Conservation (phyloP, 805 yeast species). For the Yarrowia porcina region DNA sequence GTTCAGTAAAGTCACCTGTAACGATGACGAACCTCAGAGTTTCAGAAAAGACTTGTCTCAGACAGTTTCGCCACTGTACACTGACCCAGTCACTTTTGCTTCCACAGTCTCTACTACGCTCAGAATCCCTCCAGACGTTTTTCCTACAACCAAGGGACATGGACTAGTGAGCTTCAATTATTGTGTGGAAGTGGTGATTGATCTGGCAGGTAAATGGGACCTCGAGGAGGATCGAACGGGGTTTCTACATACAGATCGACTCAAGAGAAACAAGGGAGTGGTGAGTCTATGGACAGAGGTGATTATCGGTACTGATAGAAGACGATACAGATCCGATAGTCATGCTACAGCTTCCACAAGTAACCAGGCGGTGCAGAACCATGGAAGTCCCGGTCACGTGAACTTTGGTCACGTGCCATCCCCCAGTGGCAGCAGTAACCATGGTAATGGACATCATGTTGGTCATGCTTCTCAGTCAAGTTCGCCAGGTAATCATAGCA, state of each 20-base stretch:
- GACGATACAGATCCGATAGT: constrained; percentile 31
- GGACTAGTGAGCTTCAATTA: constrained; percentile 77
- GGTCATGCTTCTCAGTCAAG: background rate
- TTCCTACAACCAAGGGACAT: constrained; percentile 76
- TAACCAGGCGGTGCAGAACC: background rate
- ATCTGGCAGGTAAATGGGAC: constrained; percentile 60
- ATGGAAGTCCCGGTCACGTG: background rate
- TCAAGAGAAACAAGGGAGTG: constrained; percentile 72
- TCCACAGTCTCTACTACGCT: constrained; percentile 60
- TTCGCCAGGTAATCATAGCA: background rate
- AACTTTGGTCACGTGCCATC: constrained; percentile 5
- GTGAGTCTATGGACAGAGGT: constrained; percentile 78
- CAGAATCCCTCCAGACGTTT: constrained; percentile 76
- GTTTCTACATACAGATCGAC: constrained; percentile 59
- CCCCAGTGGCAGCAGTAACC: background rate
- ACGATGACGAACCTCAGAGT: constrained; percentile 44
- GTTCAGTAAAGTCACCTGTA: constrained; percentile 55
- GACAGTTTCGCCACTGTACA: constrained; percentile 67
- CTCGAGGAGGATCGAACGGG: constrained; percentile 32
- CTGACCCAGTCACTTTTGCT: constrained; percentile 62
- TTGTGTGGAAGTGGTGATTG: constrained; percentile 78
- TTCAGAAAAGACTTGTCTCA: constrained; percentile 84
- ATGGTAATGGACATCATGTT: background rate
- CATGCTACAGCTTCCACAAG: background rate
- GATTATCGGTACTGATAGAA: constrained; percentile 72